Conservation (phyloP, 2,329 filamentous ascomycete species). For the Fusarium cicatricum region DNA sequence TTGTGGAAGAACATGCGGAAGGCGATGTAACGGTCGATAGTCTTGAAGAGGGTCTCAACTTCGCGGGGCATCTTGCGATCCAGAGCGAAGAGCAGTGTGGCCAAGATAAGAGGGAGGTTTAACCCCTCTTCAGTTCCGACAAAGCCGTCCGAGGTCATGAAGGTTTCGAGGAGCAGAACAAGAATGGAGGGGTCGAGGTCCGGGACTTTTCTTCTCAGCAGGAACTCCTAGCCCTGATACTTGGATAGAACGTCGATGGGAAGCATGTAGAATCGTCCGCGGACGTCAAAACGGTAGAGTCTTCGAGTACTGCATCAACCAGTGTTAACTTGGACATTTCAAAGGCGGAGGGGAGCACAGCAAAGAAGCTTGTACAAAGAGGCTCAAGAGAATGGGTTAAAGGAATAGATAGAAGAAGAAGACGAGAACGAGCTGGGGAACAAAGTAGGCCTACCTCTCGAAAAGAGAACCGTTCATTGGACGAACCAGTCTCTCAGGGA, state of each 20-base stretch:
- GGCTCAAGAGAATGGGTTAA: no score
- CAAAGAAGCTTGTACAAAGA: no score
- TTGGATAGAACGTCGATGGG: neutral
- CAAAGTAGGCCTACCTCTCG: neutral
- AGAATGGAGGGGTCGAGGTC: slow-evolving; percentile 29
- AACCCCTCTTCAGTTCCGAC: slow-evolving; percentile 31
- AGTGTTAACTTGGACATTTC: no score
- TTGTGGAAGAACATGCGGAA: slow-evolving; percentile 36
- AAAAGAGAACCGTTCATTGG: neutral
- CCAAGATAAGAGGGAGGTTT: slow-evolving; percentile 36
- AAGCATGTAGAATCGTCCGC: neutral
- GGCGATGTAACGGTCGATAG: slow-evolving; percentile 35
- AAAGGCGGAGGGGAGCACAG: no score
- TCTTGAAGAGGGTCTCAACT: slow-evolving; percentile 23
- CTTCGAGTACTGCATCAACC: neutral
- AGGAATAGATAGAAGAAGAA: no score
- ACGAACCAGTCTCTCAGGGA: neutral
- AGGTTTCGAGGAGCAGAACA: slow-evolving; percentile 31
- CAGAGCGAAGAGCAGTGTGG: slow-evolving; percentile 20
- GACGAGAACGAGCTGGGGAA: no score
- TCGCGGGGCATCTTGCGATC: slow-evolving; percentile 29
- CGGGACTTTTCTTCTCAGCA: slow-evolving; percentile 4
- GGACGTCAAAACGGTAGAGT: neutral
- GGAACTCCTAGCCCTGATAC: slow-evolving; percentile 17
- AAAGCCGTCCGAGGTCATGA: slow-evolving; percentile 24